A percentile compares a stretch with the other conserved stretches of the same genome.
Conservation (phyloP, 2,329 filamentous ascomycete species). For the Penicillium brasilianum region DNA sequence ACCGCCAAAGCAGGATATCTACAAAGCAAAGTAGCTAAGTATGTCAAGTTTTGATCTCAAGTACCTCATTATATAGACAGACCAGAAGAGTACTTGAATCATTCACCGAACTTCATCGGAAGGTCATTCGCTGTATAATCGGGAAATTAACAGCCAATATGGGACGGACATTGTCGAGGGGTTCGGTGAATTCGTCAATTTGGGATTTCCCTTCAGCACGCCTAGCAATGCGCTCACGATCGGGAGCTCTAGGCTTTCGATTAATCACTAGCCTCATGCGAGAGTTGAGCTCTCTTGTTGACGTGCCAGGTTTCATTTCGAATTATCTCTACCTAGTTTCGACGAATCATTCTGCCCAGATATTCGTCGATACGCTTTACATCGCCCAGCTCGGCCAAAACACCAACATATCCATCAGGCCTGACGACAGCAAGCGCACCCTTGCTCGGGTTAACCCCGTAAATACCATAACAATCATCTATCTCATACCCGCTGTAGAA, state of each 20-base stretch:
- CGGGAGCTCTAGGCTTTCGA: background rate
- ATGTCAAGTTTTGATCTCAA: background rate
- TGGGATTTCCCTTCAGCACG: background rate
- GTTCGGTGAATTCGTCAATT: background rate
- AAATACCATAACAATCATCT: slow-evolving; percentile 44
- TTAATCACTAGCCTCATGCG: background rate
- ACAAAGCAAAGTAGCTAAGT: background rate
- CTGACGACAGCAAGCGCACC: slow-evolving; percentile 44
- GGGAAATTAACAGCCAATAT: background rate
- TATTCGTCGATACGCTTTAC: slow-evolving; percentile 34
- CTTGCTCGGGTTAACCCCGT: slow-evolving; percentile 38
- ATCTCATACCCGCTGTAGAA: slow-evolving; percentile 41
- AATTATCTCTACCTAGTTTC: background rate
- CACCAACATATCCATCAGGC: slow-evolving; percentile 47
- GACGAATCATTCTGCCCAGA: slow-evolving; percentile 25
- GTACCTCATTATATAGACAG: background rate
- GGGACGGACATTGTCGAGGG: background rate
- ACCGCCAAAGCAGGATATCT: slow-evolving; percentile 58
- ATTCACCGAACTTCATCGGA: background rate
- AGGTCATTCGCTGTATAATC: background rate
- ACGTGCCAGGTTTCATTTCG: background rate
- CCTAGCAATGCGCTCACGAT: too few species aligned
- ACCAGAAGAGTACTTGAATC: background rate
- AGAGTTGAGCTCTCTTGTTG: background rate
- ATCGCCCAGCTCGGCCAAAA: slow-evolving; percentile 35